Evolutionary conservation across 768 basidiomycete species (phyloP).

Genomic region (Galerina marginata): DNA sequence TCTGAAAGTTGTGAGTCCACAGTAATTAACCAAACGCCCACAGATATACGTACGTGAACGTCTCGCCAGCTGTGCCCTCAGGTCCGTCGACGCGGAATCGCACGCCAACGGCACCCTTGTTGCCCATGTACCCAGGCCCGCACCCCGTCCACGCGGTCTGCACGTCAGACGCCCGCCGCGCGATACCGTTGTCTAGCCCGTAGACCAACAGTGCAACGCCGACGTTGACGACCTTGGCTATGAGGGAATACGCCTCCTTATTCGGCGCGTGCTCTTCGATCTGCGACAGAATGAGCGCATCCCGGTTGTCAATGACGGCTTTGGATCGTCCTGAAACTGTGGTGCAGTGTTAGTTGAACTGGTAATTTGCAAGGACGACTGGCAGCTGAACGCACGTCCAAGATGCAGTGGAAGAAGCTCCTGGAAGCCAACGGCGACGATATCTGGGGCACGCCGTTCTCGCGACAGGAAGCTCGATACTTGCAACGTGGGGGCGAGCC

Average conservation of each 20-base stretch:
- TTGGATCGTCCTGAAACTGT: slow-evolving; percentile 81
- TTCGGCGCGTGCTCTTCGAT: slow-evolving; percentile 74
- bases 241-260: slow-evolving; percentile 76
- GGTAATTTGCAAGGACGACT: no score
- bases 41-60: slow-evolving; percentile 72
- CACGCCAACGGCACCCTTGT: slow-evolving; percentile 93
- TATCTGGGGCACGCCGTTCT: slow-evolving; percentile 73
- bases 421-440: slow-evolving; percentile 92
- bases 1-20: slow-evolving; percentile 42
- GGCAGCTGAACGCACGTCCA: slow-evolving; percentile 60
- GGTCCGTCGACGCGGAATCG: slow-evolving; percentile 73
- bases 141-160: slow-evolving; percentile 79
- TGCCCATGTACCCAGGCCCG: slow-evolving; percentile 82
- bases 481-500: slow-evolving; percentile 84
- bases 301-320: slow-evolving; percentile 68
- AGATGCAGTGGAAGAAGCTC: slow-evolving; percentile 91
- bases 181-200: slow-evolving; percentile 72
- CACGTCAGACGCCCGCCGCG: slow-evolving; percentile 64
- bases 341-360: not conserved
- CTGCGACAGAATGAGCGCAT: slow-evolving; percentile 74
- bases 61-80: slow-evolving; percentile 68
- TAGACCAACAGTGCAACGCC: slow-evolving; percentile 91
- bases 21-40: not conserved
- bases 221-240: slow-evolving; percentile 82
- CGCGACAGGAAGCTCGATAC: slow-evolving; percentile 75